Conservation (phyloP, 2,329 filamentous ascomycete genomes). For the Penicillium sp. region DNA sequence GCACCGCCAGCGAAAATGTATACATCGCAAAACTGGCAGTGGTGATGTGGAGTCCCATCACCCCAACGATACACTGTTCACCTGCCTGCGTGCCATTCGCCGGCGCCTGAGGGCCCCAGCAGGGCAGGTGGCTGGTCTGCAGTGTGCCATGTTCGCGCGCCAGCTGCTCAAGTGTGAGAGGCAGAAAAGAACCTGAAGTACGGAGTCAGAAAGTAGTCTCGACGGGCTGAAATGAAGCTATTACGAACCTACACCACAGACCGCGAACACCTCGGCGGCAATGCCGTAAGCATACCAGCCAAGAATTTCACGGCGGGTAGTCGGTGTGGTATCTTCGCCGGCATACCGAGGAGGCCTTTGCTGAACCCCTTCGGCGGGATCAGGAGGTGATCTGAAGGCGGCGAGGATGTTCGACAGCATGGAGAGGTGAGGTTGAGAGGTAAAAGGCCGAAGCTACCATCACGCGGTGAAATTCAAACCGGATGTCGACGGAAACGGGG, state of each 20-base stretch:
- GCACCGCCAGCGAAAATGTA: constrained; percentile 84
- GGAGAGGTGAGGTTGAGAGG: constrained; percentile 3
- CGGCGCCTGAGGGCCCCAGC: constrained; percentile 28
- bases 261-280: constrained; percentile 92
- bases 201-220: neutral
- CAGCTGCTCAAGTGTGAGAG: constrained; percentile 87
- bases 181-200: constrained; percentile 76
- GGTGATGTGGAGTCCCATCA: constrained; percentile 35
- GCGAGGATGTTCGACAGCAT: constrained; percentile 22
- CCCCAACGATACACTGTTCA: constrained; percentile 34
- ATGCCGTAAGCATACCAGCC: constrained; percentile 95
- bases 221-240: neutral
- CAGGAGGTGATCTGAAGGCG: constrained; percentile 13
- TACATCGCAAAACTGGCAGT: constrained; percentile 49
- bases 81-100: constrained; percentile 21
- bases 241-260: constrained; percentile 68
- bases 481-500: constrained; percentile 20
- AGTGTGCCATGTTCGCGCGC: constrained; percentile 88
- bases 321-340: constrained; percentile 82
- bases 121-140: constrained; percentile 43
- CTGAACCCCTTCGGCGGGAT: constrained; percentile 20
- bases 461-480: constrained; percentile 2
- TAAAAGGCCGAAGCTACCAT: neutral
- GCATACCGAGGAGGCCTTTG: constrained; percentile 59
- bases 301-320: constrained; percentile 74